These are phyloP conservation scores for Phytopythium boreale DNA, from an alignment of 352 stramenopile species.

Conservation along the genomic window DNA sequence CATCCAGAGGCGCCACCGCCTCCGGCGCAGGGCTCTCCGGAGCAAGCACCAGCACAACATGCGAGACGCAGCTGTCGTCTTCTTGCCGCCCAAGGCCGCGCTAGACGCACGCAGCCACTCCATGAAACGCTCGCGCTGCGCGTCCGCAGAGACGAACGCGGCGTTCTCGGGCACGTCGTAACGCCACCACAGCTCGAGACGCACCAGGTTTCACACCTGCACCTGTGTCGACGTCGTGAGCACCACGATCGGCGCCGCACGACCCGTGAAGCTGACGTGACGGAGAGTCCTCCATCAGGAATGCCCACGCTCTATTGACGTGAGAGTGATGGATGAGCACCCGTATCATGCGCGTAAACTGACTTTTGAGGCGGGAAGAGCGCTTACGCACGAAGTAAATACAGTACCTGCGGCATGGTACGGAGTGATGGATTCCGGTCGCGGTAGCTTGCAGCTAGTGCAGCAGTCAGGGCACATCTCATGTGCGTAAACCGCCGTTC, in stretches of 20 bases:
- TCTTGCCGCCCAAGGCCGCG: slow-evolving; percentile 9
- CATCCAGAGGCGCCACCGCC: slow-evolving; percentile 36
- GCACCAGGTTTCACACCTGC: slow-evolving; percentile 76
- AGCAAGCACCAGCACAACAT: slow-evolving; percentile 50
- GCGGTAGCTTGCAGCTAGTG: too few species aligned
- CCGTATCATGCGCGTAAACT: too few species aligned
- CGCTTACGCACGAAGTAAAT: too few species aligned
- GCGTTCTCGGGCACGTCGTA: slow-evolving; percentile 44
- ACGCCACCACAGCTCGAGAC: slow-evolving; percentile 63
- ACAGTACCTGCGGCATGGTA: too few species aligned
- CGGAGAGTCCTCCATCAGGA: slow-evolving; percentile 17
- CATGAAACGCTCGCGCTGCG: slow-evolving; percentile 49
- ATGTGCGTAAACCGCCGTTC: too few species aligned
- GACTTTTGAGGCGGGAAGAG: too few species aligned
- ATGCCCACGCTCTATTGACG: too few species aligned
- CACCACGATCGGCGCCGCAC: slow-evolving; percentile 59
- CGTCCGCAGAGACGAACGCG: slow-evolving; percentile 28
- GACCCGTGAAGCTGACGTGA: slow-evolving; percentile 57
- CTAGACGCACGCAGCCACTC: slow-evolving; percentile 27
- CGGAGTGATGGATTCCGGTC: too few species aligned
- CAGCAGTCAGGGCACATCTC: too few species aligned
- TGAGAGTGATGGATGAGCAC: too few species aligned
- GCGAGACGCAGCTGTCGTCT: slow-evolving; percentile 11
- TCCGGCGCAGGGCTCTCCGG: slow-evolving; percentile 45
- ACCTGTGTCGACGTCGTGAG: slow-evolving; percentile 48